A percentile compares a stretch with the other conserved stretches of the same genome.
These are phyloP conservation scores for Crithidia bombi DNA, from an alignment of 208 protist genomes.

Conservation along the genomic window DNA sequence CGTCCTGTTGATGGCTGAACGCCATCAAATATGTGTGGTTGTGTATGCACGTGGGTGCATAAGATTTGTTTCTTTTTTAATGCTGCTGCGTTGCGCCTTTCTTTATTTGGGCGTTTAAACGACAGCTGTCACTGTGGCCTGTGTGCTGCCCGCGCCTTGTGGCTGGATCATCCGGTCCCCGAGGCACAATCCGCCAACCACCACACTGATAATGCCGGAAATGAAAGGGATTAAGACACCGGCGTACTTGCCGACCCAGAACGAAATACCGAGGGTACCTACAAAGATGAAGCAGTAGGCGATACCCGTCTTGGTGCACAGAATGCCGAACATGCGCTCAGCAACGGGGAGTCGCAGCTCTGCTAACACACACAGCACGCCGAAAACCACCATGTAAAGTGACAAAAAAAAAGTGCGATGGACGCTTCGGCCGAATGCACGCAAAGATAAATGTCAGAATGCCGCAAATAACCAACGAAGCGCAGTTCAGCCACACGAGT, in stretches of 20 bases:
- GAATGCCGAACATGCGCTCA: constrained; percentile 38
- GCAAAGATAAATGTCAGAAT: constrained; percentile 36
- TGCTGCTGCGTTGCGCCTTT: too few species aligned
- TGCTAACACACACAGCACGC: constrained; percentile 32
- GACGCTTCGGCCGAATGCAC: constrained; percentile 26
- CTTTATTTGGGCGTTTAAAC: constrained; percentile 16
- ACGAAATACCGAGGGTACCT: constrained; percentile 56
- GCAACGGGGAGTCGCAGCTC: constrained; percentile 40
- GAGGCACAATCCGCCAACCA: constrained; percentile 37
- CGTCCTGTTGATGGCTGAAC: too few species aligned
- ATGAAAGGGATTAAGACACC: constrained; percentile 49
- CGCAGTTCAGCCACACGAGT: constrained; percentile 42
- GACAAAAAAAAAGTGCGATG: constrained; percentile 36
- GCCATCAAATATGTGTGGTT: too few species aligned
- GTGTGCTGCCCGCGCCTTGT: constrained; percentile 12
- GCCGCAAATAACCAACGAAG: constrained; percentile 42
- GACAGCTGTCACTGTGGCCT: constrained; percentile 17
- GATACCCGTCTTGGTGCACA: constrained; percentile 39
- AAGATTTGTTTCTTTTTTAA: neutral
- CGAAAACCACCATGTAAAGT: constrained; percentile 55
- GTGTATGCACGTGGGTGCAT: too few species aligned
- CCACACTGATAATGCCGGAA: constrained; percentile 38
- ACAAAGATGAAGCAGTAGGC: constrained; percentile 55
- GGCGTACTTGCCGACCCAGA: constrained; percentile 35
- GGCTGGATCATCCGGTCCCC: constrained; percentile 23